Conservation (phyloP, 345 rosid species). For the Clarkia xantiana region DNA sequence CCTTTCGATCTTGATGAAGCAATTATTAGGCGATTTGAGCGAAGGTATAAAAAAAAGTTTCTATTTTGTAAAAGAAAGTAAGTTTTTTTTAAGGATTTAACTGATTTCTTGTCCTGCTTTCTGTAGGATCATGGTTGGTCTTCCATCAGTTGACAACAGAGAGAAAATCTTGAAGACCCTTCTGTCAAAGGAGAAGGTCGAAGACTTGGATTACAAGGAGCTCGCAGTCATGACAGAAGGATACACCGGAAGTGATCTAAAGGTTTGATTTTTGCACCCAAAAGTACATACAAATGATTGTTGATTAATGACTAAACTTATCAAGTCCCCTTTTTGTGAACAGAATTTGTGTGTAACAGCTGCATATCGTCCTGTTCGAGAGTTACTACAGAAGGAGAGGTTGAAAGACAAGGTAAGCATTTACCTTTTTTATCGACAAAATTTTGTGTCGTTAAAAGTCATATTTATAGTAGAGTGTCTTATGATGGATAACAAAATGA, state of each 20-base stretch:
- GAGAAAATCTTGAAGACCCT: slow-evolving; percentile 82
- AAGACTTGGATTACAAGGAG: slow-evolving; percentile 65
- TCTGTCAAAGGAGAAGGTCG: slow-evolving; percentile 66
- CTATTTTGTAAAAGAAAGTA: neutral
- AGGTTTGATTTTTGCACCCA: slow-evolving; percentile 30
- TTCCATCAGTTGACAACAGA: slow-evolving; percentile 67
- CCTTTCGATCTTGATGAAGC: slow-evolving; percentile 99
- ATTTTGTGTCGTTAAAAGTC: no score
- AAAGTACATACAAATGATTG: neutral
- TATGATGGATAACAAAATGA: no score
- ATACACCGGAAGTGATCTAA: slow-evolving; percentile 91
- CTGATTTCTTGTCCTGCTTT: slow-evolving; percentile 4
- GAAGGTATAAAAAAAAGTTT: slow-evolving; percentile 36
- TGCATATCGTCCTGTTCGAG: slow-evolving; percentile 95
- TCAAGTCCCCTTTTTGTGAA: slow-evolving; percentile 4
- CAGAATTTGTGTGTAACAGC: slow-evolving; percentile 92
- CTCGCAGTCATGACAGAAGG: slow-evolving; percentile 91
- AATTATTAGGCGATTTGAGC: slow-evolving; percentile 90
- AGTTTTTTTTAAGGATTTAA: neutral
- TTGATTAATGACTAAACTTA: neutral
- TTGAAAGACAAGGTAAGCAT: slow-evolving; percentile 49
- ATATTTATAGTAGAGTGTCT: no score
- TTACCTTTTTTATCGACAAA: no score
- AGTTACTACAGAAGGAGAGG: slow-evolving; percentile 70
- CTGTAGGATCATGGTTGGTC: slow-evolving; percentile 89